Evolutionary conservation across 768 basidiomycete genomes (phyloP).

Genomic region (Leccinum longicurvipes): DNA sequence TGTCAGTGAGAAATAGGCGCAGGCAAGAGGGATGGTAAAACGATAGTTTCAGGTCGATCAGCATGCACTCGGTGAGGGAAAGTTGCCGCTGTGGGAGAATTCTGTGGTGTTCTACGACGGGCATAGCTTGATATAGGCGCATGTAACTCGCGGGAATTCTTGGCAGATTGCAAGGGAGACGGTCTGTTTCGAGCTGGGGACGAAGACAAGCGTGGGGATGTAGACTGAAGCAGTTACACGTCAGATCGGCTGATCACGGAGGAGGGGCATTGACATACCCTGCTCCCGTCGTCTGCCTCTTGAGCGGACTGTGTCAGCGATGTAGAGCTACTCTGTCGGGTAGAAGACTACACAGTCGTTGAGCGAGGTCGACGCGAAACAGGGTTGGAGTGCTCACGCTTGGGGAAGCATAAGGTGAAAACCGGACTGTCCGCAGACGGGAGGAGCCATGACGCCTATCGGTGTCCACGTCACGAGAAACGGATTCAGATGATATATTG

Average conservation of each 20-base stretch:
- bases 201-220: conserved; percentile 37
- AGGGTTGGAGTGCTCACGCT: conserved; percentile 16
- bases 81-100: conserved; percentile 65
- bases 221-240: conserved; percentile 22
- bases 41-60: conserved; percentile 31
- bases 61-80: conserved; percentile 43
- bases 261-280: conserved; percentile 34
- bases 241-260: conserved; percentile 33
- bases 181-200: conserved; percentile 43
- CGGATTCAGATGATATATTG: conserved; percentile 31
- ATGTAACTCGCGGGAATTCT: conserved; percentile 52
- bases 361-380: neutral
- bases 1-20: conserved; percentile 23
- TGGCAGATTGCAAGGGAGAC: conserved; percentile 43
- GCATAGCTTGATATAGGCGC: conserved; percentile 79
- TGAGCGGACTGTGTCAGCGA: conserved; percentile 28
- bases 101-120: conserved; percentile 73
- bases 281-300: conserved; percentile 24
- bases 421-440: conserved; percentile 28
- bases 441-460: conserved; percentile 28
- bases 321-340: conserved; percentile 46
- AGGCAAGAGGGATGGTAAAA: conserved; percentile 60
- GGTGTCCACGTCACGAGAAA: conserved; percentile 27
- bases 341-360: conserved; percentile 32
- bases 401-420: conserved; percentile 30